Evolutionary conservation across 2,329 filamentous ascomycete genomes (phyloP).

Genomic region (Rutstroemia sp.): DNA sequence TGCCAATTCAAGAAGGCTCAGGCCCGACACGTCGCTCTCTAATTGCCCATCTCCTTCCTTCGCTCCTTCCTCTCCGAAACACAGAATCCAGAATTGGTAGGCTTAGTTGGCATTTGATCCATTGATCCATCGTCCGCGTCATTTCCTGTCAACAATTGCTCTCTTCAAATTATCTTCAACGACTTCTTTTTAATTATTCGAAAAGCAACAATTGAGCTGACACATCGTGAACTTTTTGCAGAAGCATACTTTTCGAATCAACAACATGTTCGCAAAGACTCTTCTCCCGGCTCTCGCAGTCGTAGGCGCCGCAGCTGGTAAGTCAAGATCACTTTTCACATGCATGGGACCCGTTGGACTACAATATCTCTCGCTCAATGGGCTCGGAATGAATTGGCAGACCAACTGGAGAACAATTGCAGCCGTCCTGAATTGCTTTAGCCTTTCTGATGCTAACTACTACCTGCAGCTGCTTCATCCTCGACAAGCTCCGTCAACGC

Average conservation of each 20-base stretch:
- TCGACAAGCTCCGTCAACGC: not conserved
- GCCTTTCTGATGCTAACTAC: not conserved
- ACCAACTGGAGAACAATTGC: not conserved
- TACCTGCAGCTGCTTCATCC: not conserved
- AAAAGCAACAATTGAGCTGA: conserved; percentile 1
- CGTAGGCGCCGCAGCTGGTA: conserved; percentile 5
- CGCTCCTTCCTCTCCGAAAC: not conserved
- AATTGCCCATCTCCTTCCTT: not conserved
- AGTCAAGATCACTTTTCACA: not conserved
- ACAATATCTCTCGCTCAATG: too few relatives aligned
- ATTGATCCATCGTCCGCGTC: not conserved
- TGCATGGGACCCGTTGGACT: too few relatives aligned
- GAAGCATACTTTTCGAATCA: conserved; percentile 3
- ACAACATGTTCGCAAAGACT: conserved; percentile 5
- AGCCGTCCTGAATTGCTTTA: too few relatives aligned
- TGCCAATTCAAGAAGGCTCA: not conserved
- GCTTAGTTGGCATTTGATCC: not conserved
- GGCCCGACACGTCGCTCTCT: not conserved
- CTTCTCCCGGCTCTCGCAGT: conserved; percentile 9
- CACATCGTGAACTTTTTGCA: conserved; percentile 5
- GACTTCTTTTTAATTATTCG: conserved; percentile 6
- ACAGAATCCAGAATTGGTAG: not conserved
- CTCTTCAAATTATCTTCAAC: not conserved
- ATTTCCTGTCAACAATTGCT: not conserved
- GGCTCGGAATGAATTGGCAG: not conserved